These are phyloP conservation scores for Microcera coccophila DNA, from an alignment of 2,329 filamentous ascomycete genomes.

Conservation along the genomic window DNA sequence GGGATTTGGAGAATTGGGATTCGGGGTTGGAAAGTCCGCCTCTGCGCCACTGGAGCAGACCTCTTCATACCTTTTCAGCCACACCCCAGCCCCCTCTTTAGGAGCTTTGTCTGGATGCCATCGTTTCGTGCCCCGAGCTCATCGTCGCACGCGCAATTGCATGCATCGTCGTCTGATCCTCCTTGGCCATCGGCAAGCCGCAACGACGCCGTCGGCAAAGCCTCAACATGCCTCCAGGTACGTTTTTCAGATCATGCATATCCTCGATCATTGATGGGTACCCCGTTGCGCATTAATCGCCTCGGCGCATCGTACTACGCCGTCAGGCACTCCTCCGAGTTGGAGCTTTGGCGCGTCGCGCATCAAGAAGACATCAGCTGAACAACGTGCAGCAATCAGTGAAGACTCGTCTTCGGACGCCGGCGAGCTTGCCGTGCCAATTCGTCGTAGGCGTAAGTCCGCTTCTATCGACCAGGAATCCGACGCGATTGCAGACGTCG, in stretches of 20 bases:
- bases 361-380: too few species aligned
- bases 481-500: slow-evolving; percentile 10
- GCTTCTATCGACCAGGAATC: slow-evolving; percentile 6
- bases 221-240: slow-evolving; percentile 27
- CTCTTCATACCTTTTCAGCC: too few species aligned
- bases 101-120: not conserved
- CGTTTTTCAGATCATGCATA: slow-evolving; percentile 9
- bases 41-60: too few species aligned
- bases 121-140: not conserved
- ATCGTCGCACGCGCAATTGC: not conserved
- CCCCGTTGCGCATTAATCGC: too few species aligned
- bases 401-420: slow-evolving; percentile 36
- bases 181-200: not conserved
- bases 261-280: too few species aligned
- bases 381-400: slow-evolving; percentile 33
- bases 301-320: not conserved
- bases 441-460: slow-evolving; percentile 24
- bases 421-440: slow-evolving; percentile 22
- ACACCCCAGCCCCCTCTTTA: too few species aligned
- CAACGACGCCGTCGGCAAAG: not conserved
- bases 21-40: too few species aligned
- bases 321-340: too few species aligned
- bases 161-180: not conserved
- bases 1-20: too few species aligned
- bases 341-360: too few species aligned